These are phyloP conservation scores for Toxicodendron radicans DNA, from an alignment of 345 rosid genomes.

Conservation along the genomic window DNA sequence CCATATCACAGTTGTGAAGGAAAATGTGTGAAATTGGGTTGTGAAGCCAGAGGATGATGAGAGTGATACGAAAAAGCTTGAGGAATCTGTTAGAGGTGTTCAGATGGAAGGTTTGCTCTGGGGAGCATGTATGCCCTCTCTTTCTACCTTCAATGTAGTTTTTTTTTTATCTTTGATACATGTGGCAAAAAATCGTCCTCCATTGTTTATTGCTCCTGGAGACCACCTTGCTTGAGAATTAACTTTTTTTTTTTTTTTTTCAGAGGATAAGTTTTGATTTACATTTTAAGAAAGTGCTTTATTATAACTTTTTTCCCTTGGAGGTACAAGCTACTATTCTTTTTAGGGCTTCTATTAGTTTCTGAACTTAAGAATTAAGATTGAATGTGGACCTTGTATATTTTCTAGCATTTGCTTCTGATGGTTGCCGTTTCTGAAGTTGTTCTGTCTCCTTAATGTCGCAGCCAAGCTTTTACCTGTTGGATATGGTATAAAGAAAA, in stretches of 20 bases:
- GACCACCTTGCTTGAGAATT: neutral
- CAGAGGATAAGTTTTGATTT: neutral
- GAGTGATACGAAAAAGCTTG: slow-evolving; percentile 86
- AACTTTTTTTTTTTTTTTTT: too few relatives aligned
- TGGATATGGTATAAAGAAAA: slow-evolving; percentile 86
- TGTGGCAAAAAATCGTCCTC: neutral
- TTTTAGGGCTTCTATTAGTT: neutral
- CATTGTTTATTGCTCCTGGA: neutral
- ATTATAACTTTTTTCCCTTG: neutral
- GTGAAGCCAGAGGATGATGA: slow-evolving; percentile 92
- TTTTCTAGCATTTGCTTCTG: neutral
- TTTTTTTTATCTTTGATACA: neutral
- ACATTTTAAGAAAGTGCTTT: neutral
- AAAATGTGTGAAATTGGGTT: too few relatives aligned
- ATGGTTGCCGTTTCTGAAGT: neutral
- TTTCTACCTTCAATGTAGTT: neutral
- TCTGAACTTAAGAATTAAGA: neutral
- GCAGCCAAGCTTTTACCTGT: slow-evolving; percentile 75
- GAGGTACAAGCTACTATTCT: too few relatives aligned
- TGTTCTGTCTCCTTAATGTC: neutral
- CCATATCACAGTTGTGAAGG: too few relatives aligned
- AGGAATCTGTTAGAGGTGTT: slow-evolving; percentile 68
- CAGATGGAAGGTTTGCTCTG: slow-evolving; percentile 69
- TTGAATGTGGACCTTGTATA: neutral
- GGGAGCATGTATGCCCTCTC: slow-evolving; percentile 68